Evolutionary conservation across 2,329 filamentous ascomycete species (phyloP).

Genomic region (Fusarium sambucinum): DNA sequence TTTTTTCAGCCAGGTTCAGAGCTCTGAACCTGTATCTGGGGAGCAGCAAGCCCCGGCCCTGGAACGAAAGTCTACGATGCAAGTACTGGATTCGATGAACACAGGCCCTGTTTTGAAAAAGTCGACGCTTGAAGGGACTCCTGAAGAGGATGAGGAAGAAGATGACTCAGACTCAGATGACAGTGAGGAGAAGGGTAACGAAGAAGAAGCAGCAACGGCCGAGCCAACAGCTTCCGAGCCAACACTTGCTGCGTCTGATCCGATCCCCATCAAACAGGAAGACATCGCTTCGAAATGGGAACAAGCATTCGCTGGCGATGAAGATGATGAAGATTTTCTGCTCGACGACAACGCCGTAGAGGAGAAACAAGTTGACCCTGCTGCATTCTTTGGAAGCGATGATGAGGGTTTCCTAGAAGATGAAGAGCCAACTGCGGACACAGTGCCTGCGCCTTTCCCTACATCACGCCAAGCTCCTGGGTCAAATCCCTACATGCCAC

Average conservation of each 20-base stretch:
- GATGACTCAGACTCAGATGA: slow-evolving; percentile 1
- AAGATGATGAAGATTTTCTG: slow-evolving; percentile 76
- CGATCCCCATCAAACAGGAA: slow-evolving; percentile 57
- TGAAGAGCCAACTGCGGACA: slow-evolving; percentile 53
- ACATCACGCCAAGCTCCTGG: slow-evolving; percentile 22
- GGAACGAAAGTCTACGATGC: slow-evolving; percentile 77
- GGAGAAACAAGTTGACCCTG: slow-evolving; percentile 66
- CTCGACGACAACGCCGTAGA: slow-evolving; percentile 66
- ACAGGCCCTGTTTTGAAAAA: slow-evolving; percentile 50
- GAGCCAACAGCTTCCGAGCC: neutral
- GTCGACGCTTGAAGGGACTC: slow-evolving; percentile 50
- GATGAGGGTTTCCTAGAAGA: slow-evolving; percentile 87
- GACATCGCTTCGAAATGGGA: slow-evolving; percentile 87
- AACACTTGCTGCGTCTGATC: slow-evolving; percentile 34
- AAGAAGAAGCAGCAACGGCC: slow-evolving; percentile 32
- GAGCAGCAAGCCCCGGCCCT: slow-evolving; percentile 51
- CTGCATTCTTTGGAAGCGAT: slow-evolving; percentile 81
- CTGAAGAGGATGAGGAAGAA: slow-evolving; percentile 42
- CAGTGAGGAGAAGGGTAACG: neutral
- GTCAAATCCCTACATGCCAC: slow-evolving; percentile 48
- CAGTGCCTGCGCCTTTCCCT: slow-evolving; percentile 19
- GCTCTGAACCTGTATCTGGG: slow-evolving; percentile 41
- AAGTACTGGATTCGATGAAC: slow-evolving; percentile 69
- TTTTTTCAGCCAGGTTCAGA: slow-evolving; percentile 70
- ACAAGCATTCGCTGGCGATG: slow-evolving; percentile 80